These are phyloP conservation scores for Coemansia sp. DNA, from an alignment of 371 early-diverging fungal species.

Conservation along the genomic window DNA sequence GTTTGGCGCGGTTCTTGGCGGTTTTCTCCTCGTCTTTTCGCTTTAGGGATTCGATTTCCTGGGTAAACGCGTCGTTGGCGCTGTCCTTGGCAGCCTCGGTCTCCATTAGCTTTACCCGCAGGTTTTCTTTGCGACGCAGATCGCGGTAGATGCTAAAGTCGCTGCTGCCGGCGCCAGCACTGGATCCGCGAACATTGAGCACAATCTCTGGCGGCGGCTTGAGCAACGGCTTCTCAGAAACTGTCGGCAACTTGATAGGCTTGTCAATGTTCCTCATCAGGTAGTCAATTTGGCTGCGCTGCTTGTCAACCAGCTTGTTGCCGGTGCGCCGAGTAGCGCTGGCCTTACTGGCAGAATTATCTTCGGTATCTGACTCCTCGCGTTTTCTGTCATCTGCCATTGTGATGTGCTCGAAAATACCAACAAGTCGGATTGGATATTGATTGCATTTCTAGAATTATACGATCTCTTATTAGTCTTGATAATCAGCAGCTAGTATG, in stretches of 20 bases:
- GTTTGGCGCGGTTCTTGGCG: slow-evolving; percentile 81
- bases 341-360: background rate
- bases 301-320: slow-evolving; percentile 33
- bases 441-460: no score
- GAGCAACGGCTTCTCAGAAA: slow-evolving; percentile 49
- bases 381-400: background rate
- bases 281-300: slow-evolving; percentile 67
- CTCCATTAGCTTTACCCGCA: slow-evolving; percentile 76
- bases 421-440: no score
- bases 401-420: background rate
- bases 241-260: slow-evolving; percentile 65
- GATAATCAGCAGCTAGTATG: no score
- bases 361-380: background rate
- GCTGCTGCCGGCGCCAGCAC: slow-evolving; percentile 95
- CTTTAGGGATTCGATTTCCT: slow-evolving; percentile 59
- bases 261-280: slow-evolving; percentile 80
- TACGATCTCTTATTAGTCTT: no score
- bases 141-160: slow-evolving; percentile 95
- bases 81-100: slow-evolving; percentile 70
- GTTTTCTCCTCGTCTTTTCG: slow-evolving; percentile 75
- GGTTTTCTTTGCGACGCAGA: slow-evolving; percentile 83
- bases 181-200: slow-evolving; percentile 84
- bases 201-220: slow-evolving; percentile 77
- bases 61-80: slow-evolving; percentile 54
- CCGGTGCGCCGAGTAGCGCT: background rate